Base-by-base conservation (phyloP, 2,329 filamentous ascomycete species). In the Fusarium domesticum region DNA sequence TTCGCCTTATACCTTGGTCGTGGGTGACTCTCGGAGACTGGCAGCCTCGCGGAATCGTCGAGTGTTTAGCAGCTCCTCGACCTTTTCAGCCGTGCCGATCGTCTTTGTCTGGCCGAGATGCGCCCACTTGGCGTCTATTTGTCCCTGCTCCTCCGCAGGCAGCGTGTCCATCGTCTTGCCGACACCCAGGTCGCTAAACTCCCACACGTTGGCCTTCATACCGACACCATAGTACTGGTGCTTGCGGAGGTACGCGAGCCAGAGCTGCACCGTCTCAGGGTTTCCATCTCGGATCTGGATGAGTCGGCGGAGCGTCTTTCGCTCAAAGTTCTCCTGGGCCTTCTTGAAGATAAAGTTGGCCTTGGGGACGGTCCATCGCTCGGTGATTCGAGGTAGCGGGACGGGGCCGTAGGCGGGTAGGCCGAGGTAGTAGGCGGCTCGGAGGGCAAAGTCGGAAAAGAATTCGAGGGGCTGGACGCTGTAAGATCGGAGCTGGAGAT, bases 171-270 rank as follows among this genome's bases (percentile, higher is more conserved):
- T 58, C 34, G 50, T 35, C 43, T 58, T 54, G 12, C 59, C 58
- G 5, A 51, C 50, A n/a, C 86, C 84, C 47, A 91, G 64, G 45
- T 79, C 78, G 60, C 86, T 83, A 68, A 89, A 91, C 64, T 96
- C 89, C 83, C 87, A 98, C 38, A 97, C 80, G 65, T 98, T 96
- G 41, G 93, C 93, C 77, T 98, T 98, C 90, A 98, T 95, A 60
- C 93, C 93, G 32, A 97, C 85, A n/a, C 93, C 93, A 57, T 95
- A 88, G 65, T 93, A 95, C 33, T 90, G 88, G 64, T 96, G 86
- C 70, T 95, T 95, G 62, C 87, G 81, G 63, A 98, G 67, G 64
- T 95, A 97, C 0, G 89, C 90, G 46, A 98, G 73, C 93, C 93
- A 98, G 19, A 91, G 69, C 68, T 95, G 86, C 28, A 98, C 90